Base-by-base conservation (phyloP, 345 rosid species). In the Cochlearia excelsa region DNA sequence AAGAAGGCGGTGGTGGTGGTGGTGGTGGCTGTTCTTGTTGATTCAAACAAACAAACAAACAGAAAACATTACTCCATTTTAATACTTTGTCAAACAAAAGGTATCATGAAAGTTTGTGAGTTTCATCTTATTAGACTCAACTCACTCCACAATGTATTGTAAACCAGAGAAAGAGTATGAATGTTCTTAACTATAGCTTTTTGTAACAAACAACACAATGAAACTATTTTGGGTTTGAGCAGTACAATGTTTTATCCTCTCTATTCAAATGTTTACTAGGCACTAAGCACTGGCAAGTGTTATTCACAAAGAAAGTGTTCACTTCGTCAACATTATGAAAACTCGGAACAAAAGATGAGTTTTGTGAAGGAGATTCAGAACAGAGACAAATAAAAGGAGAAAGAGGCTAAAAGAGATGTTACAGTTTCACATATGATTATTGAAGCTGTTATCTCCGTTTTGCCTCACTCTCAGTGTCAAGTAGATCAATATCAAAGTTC, bases 401-500 rank as follows among this genome's bases (percentile, higher is more conserved):
- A 5, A 61, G 23, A 16, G 46, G 35, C 33, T 34, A 52, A 55
- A 51, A 48, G 27, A 51, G 53, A 35, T 29, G 47, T 48, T 69
- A 47, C 51, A 54, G 34, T 69, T 51, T 61, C 70, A 91, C 63
- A 59, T 71, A 48, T 77, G 84, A 57, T 38, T 16, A 16, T 16
- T 69, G 26, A 69, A 85, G 35, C 75, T 80, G 29, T 79, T 84
- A 26, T 75, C 78, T 7, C 81, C 84, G 40, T 69, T 75, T 23
- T 68, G 92, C 70, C 81, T 75, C 42, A 86, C 96, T 78, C 85
- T 78, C 71, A 91, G 73, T 26, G 98, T 91, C 69, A 88, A 77
- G 72, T 81, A 91, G 46, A 91, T 91, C 75, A 91, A 75, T 53
- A 88, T 77, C 81, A 91, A 69, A 8, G 98, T 84, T 34, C 98